Evolutionary conservation across 805 yeast species (phyloP), one percentile per base, ranked within the genome.

Genomic region (Cephaloascus fragrans): DNA sequence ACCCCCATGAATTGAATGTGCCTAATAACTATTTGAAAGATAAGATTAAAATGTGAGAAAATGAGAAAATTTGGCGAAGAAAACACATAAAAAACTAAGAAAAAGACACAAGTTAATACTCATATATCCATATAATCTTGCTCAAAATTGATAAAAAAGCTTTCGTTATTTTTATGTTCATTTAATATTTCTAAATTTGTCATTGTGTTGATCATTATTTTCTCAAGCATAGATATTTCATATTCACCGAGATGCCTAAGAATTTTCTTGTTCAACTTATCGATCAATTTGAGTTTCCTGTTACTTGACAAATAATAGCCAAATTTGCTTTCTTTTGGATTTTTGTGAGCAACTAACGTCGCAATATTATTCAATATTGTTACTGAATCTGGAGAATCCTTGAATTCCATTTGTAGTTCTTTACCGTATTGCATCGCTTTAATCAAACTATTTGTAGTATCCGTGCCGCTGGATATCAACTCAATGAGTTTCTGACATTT

Each of bases 261-360:
- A 15, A 71, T 64, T 28, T 67, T 62, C 6, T 68, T 55, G 39
- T 67, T 67, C 32, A 74, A 46, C 31, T 57, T 62, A 42, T 72
- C 74, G 33, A 67, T 59, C 19, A 68, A 44, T 37, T 62, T 62
- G 2, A 47, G 46, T 15, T 65, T 52, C 37, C 69, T 70, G 8
- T 55, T 55, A 9, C 48, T 50, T 19, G 59, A 58, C 29, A 71
- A 50, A 26, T 62, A 45, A 37, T 57, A 54, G 15, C 69, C 67
- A 35, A 61, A 61, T 26, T 64, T 68, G 8, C 50, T 53, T 3
- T 50, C 42, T 34, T 43, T 41, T 1, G 81, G 80, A 38, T 75
- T 61, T 8, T 67, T 67, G 44, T 69, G 77, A 3, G 81, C 78
- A 35, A 78, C 50, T 20, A 79, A 52, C 3, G 75, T 60, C 5